Base-by-base conservation (phyloP, 2,329 filamentous ascomycete species). In the Leptodontidium sp. region DNA sequence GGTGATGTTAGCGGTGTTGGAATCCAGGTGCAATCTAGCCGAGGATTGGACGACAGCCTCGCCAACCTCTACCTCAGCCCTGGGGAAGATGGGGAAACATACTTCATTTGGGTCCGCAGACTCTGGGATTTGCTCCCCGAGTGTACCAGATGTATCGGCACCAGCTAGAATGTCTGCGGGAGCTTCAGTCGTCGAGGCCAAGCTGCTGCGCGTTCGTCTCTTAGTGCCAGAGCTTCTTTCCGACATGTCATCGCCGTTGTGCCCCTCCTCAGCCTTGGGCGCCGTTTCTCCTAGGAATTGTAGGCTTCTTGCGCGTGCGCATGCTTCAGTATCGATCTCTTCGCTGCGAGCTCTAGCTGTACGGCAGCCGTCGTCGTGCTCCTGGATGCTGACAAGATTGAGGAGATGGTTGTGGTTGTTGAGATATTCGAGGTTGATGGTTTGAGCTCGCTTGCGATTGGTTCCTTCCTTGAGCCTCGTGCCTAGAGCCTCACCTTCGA, bases 391-490 rank as follows among this genome's bases (percentile, higher is more conserved):
- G 14, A 45, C 24, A 35, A 38, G 24, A 15, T 53, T 11, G 47
- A 38, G 24, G 63, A 64, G 55, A 24, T 50, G 29, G 52, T 49
- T 40, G 38, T 65, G 35, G 24, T 53, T 43, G 29, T 57, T 64
- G 26, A 43, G 9, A 4, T 24, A 35, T n/a, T 58, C 11, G 49
- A 65, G 29, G 57, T 65, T 35, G 43, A 58, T n/a, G 29, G 35
- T 64, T 32, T 11, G 40, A 21, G 58, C 35, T 72, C 69, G 69
- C 71, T 71, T 72, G 45, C 62, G 58, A 68, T 71, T 69, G 67
- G 68, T 40, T 55, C 40, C 59, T 64, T 66, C 57, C 53, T 52
- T n/a, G 24, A 61, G 61, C 58, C 58, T 65, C 32, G 61, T 40
- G 53, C 29, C 38, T 24, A 43, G 53, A 47, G 17, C 61, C 59